A percentile compares a stretch with the other conserved stretches of the same genome.
These are phyloP conservation scores for Jatropha multifida DNA, from an alignment of 441 rosid species.

Conservation along the genomic window DNA sequence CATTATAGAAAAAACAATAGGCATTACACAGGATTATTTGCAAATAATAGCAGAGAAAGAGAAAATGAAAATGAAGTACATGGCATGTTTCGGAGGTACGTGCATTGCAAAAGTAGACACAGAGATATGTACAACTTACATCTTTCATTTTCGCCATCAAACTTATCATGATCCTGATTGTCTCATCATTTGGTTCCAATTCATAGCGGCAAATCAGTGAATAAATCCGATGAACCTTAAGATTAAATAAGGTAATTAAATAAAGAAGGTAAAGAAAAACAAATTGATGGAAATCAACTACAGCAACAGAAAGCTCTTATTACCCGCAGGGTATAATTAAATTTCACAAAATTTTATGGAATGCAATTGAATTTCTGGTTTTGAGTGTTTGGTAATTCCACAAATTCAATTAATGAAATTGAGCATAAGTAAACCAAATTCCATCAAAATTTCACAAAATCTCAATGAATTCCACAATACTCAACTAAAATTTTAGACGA, in stretches of 20 bases:
- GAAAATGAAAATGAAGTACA: constrained; percentile 12
- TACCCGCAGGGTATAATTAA: no score
- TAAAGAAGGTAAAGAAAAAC: neutral
- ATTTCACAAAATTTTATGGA: no score
- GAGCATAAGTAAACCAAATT: no score
- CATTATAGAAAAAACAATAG: neutral
- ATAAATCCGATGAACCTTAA: constrained; percentile 66
- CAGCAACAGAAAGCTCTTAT: neutral
- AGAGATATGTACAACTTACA: constrained; percentile 45
- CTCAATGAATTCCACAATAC: no score
- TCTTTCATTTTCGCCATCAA: constrained; percentile 73
- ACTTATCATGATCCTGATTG: constrained; percentile 65
- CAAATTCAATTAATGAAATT: no score
- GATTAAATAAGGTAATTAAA: constrained; percentile 3
- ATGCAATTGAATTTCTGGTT: no score
- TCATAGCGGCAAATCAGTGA: constrained; percentile 48
- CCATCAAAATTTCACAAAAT: no score
- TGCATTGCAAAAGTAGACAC: no score
- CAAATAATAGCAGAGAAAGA: constrained; percentile 10
- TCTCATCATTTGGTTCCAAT: constrained; percentile 62
- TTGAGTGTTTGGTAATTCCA: no score
- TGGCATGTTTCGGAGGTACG: neutral
- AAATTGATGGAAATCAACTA: constrained; percentile 13
- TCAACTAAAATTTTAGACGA: no score
- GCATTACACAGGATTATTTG: neutral